phyloP scores from a whole-genome alignment of 73 alveolate genomes.

The Paramecium sexaurelia region DNA sequence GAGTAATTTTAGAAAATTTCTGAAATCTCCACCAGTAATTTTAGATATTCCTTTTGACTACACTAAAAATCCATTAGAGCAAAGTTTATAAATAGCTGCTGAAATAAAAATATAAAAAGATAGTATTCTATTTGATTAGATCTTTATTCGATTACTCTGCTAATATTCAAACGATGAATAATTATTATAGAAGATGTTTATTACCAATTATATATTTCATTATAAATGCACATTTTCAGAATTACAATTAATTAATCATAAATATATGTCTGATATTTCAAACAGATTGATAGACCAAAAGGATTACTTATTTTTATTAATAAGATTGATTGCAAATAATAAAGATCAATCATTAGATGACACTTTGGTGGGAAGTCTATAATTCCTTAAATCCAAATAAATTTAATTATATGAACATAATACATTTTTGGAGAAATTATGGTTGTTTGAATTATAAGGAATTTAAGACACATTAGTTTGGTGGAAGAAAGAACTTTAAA shows the following conservation, averaged over 20 bases:
- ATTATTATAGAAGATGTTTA: neutral
- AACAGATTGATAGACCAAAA: conserved; percentile 25
- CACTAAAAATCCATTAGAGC: neutral
- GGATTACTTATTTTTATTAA: neutral
- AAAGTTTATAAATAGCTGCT: neutral
- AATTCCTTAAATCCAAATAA: neutral
- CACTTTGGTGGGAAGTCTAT: neutral
- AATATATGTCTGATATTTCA: neutral
- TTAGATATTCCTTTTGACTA: neutral
- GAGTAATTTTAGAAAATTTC: neutral
- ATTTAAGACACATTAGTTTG: neutral
- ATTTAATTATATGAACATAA: neutral
- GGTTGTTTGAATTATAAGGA: conserved; percentile 13
- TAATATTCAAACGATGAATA: neutral
- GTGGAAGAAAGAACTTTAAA: neutral
- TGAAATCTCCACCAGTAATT: neutral
- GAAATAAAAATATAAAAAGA: neutral
- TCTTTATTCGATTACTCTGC: neutral
- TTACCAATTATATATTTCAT: conserved; percentile 11
- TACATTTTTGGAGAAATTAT: neutral
- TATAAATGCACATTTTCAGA: neutral
- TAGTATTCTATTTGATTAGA: conserved; percentile 6
- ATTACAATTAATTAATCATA: neutral
- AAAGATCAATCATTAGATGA: neutral
- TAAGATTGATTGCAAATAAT: neutral